A percentile compares a stretch with the other conserved stretches of the same genome.
Evolutionary conservation across 2,329 filamentous ascomycete genomes (phyloP).

Genomic region (Pestalotiopsis sp.): DNA sequence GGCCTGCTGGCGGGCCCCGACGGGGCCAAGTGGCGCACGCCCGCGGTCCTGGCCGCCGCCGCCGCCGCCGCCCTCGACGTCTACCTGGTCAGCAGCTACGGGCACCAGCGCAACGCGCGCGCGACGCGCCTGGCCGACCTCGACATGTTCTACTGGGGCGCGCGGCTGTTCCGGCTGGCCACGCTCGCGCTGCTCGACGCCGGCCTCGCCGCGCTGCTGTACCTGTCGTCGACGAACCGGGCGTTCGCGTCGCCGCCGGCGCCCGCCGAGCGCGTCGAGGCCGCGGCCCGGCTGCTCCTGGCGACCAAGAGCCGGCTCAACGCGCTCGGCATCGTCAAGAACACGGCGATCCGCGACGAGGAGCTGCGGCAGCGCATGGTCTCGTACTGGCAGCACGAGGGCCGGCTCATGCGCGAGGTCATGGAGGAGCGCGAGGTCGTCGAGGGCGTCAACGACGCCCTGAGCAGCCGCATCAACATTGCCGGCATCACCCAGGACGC

Average conservation of each 20-base stretch:
- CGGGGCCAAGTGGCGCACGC: conserved; percentile 68
- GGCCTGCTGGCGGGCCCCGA: conserved; percentile 64
- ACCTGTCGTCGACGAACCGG: conserved; percentile 77
- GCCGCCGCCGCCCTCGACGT: conserved; percentile 65
- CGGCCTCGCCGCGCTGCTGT: conserved; percentile 67
- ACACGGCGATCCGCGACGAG: conserved; percentile 76
- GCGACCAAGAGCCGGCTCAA: conserved; percentile 67
- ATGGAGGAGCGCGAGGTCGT: conserved; percentile 80
- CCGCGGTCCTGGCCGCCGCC: conserved; percentile 66
- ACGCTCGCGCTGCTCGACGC: conserved; percentile 67
- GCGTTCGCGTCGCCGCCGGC: conserved; percentile 68
- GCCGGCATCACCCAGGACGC: conserved; percentile 63
- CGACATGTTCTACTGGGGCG: conserved; percentile 72
- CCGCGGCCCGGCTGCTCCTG: conserved; percentile 57
- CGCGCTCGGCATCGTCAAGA: conserved; percentile 75
- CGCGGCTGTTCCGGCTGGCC: conserved; percentile 64
- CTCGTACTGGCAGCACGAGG: conserved; percentile 82
- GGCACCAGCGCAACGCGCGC: conserved; percentile 64
- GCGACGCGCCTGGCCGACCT: conserved; percentile 65
- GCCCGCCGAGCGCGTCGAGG: conserved; percentile 68
- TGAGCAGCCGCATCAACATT: conserved; percentile 67
- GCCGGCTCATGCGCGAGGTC: conserved; percentile 69
- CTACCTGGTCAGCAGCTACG: conserved; percentile 67
- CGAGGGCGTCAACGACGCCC: conserved; percentile 69
- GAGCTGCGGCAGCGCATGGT: conserved; percentile 67